Percentiles rank a stretch among this genome's conserved stretches.
Conservation (phyloP, 2,329 filamentous ascomycete species). For the Annulohypoxylon truncatum region DNA sequence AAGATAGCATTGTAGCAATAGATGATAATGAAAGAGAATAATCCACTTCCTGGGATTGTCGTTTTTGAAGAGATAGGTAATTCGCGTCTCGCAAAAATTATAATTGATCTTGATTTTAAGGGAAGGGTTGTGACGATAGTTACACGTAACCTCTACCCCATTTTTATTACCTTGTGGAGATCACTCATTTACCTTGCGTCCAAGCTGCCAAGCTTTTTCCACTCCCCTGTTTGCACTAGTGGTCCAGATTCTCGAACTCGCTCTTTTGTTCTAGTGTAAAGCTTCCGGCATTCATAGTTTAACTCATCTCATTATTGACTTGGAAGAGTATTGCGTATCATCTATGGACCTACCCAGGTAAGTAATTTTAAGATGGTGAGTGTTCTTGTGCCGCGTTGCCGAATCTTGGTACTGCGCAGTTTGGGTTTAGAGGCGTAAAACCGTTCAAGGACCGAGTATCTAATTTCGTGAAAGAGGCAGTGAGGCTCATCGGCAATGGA, state of each 20-base stretch:
- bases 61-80: not conserved
- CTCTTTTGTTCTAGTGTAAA: not conserved
- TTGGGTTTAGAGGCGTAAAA: not conserved
- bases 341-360: not conserved
- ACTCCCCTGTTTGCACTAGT: not conserved
- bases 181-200: not conserved
- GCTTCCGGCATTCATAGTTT: not conserved
- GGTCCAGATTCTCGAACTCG: not conserved
- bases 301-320: not conserved
- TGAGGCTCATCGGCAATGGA: not conserved
- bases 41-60: not conserved
- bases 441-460: not conserved
- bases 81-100: not conserved
- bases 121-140: not conserved
- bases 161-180: not conserved
- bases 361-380: not conserved
- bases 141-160: not conserved
- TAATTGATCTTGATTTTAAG: not conserved
- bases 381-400: not conserved
- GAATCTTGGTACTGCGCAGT: not conserved
- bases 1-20: not conserved
- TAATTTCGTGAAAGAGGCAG: not conserved
- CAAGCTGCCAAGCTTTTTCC: not conserved
- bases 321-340: not conserved
- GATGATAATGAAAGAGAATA: not conserved